phyloP scores from a whole-genome alignment of 140 eudicot genomes.

The Oenanthe javanica region DNA sequence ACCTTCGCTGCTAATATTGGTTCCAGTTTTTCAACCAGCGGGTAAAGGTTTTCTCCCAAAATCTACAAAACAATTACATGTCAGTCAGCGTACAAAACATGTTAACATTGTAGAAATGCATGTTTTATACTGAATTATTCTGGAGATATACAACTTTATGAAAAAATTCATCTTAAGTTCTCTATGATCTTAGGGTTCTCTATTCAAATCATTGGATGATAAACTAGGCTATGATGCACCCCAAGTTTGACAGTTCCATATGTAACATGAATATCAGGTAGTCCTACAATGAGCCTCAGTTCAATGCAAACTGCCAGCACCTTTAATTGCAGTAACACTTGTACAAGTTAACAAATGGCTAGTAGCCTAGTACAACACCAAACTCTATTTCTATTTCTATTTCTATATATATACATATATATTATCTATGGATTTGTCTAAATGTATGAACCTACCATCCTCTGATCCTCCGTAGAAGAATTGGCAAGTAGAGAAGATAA shows the following conservation, averaged over 20 bases:
- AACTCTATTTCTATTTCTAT: neutral
- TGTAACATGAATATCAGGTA: neutral
- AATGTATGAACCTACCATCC: constrained; percentile 36
- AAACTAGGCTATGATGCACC: neutral
- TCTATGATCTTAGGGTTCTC: neutral
- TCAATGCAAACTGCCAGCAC: neutral
- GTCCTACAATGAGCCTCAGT: neutral
- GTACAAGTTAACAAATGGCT: neutral
- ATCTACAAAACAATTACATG: constrained; percentile 30
- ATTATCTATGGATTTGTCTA: neutral
- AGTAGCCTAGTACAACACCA: neutral
- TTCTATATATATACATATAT: neutral
- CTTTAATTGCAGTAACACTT: neutral
- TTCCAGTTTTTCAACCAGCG: constrained; percentile 78
- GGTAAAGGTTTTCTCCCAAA: constrained; percentile 84
- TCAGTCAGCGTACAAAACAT: neutral
- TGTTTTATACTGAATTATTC: neutral
- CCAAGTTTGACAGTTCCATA: neutral
- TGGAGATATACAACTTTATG: neutral
- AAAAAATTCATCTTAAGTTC: neutral
- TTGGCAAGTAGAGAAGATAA: constrained; percentile 71
- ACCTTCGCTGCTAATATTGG: constrained; percentile 72
- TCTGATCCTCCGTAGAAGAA: constrained; percentile 65
- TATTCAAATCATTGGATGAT: neutral
- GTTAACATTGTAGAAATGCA: neutral